Base-by-base conservation (phyloP, 441 rosid species). In the Raphanus hybrid region DNA sequence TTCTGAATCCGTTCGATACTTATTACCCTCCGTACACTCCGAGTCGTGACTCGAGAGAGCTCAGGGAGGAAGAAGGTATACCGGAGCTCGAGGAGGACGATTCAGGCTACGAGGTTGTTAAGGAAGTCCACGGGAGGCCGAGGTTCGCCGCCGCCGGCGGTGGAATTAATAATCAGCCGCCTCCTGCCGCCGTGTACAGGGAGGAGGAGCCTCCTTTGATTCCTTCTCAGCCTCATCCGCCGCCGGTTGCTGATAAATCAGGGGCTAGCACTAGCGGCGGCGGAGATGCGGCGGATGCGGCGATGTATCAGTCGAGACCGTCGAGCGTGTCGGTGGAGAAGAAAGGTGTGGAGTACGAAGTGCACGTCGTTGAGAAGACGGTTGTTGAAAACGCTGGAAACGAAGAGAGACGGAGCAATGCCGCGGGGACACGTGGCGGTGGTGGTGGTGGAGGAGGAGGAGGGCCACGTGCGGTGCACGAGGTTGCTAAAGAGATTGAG, bases 81-180 rank as follows among this genome's bases (percentile, higher is more conserved):
- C 99, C 99, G 76, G 99, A 96, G 69, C 85, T 96, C 82, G 99
- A 96, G 82, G 94, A 93, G 7, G 97, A 89, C 63, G 85, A 86
- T 63, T 84, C 71, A n/a, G 90, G 82, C 8, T 85, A 84, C 57
- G 97, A 93, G 82, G 90, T 88, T 32, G 92, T 92, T 41, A 96
- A 93, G 81, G 76, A 92, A 79, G 96, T 96, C 14, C 83, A 87
- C 37, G 90, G 85, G 14, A 83, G 73, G 41, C 84, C 82, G 69
- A 89, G 85, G 77, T 81, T 83, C 67, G 84, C 65, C 6, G 85
- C 45, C 32, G 7, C 54, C 57, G 12, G 45, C 1, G 45, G 45
- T 8, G 88, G 69, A 6, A 68, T 73, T 54, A 69, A 71, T 14
- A 4, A 5, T 11, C 70, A 81, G n/a, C 78, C 70, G 9, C 27